phyloP scores from a whole-genome alignment of 2,329 filamentous ascomycete species.

The Penicillium sp. region DNA sequence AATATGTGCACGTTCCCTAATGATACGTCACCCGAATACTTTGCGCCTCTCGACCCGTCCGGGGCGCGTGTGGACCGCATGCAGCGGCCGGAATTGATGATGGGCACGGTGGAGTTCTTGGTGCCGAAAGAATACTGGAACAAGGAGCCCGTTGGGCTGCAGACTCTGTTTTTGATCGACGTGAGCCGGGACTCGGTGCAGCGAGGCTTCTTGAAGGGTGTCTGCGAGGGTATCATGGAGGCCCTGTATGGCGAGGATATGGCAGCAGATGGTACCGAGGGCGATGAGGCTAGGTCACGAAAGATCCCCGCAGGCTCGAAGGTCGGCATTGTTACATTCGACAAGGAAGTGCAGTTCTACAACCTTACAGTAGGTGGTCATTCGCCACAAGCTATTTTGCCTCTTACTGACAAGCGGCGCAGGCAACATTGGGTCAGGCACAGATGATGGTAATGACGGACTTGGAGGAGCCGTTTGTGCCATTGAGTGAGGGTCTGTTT shows the following conservation, averaged over 20 bases:
- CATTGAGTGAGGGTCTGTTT: constrained; percentile 84
- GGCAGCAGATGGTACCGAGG: constrained; percentile 51
- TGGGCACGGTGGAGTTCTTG: constrained; percentile 90
- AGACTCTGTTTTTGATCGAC: constrained; percentile 88
- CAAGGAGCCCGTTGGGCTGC: constrained; percentile 80
- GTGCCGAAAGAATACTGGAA: constrained; percentile 99
- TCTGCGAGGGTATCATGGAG: constrained; percentile 80
- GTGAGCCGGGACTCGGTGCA: constrained; percentile 87
- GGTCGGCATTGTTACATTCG: constrained; percentile 91
- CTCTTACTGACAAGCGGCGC: constrained; percentile 23
- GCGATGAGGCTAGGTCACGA: constrained; percentile 45
- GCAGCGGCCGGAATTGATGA: constrained; percentile 80
- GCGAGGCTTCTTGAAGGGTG: constrained; percentile 82
- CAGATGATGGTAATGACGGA: constrained; percentile 99
- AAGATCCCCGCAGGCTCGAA: constrained; percentile 72
- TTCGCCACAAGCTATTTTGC: constrained; percentile 3
- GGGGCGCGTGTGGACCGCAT: constrained; percentile 83
- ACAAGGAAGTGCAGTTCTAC: constrained; percentile 97
- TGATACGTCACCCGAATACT: constrained; percentile 88
- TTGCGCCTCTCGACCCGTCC: constrained; percentile 79
- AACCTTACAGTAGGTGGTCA: constrained; percentile 68
- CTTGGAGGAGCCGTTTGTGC: constrained; percentile 91
- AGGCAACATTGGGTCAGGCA: constrained; percentile 73
- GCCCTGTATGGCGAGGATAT: constrained; percentile 71
- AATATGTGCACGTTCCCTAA: constrained; percentile 98